phyloP scores from a whole-genome alignment of 2,329 filamentous ascomycete genomes.

The Cladobotryum protrusum region DNA sequence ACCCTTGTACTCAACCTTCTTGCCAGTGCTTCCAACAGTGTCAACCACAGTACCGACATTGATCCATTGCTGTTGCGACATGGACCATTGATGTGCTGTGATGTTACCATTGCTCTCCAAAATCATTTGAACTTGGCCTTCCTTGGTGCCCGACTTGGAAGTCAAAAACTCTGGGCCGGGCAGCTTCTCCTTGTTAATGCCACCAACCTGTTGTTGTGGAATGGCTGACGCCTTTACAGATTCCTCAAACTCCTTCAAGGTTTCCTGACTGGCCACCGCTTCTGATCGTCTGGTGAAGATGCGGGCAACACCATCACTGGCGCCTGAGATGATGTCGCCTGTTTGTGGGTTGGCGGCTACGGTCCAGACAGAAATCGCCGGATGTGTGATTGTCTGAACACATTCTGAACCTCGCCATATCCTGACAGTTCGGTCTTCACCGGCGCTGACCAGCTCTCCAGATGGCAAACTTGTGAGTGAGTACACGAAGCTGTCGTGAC shows the following conservation, averaged over 20 bases:
- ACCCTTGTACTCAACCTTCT: slow-evolving; percentile 70
- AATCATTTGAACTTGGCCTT: slow-evolving; percentile 93
- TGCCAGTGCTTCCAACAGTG: slow-evolving; percentile 73
- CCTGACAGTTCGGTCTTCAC: slow-evolving; percentile 88
- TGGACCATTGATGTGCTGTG: slow-evolving; percentile 84
- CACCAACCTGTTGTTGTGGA: slow-evolving; percentile 75
- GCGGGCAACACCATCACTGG: slow-evolving; percentile 80
- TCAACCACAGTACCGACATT: slow-evolving; percentile 94
- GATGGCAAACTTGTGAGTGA: slow-evolving; percentile 69
- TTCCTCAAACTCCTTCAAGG: slow-evolving; percentile 70
- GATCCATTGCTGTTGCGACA: slow-evolving; percentile 65
- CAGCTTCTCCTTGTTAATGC: slow-evolving; percentile 86
- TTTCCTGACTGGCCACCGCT: slow-evolving; percentile 62
- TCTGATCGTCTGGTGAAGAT: slow-evolving; percentile 72
- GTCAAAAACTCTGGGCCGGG: slow-evolving; percentile 83
- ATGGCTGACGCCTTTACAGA: slow-evolving; percentile 79
- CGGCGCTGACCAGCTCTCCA: slow-evolving; percentile 83
- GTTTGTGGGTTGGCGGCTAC: slow-evolving; percentile 77
- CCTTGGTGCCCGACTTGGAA: slow-evolving; percentile 81
- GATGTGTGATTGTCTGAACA: slow-evolving; percentile 92
- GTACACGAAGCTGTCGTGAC: slow-evolving; percentile 95
- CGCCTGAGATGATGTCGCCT: slow-evolving; percentile 89
- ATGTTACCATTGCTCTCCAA: slow-evolving; percentile 73
- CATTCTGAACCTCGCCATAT: slow-evolving; percentile 81
- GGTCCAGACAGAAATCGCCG: slow-evolving; percentile 92